Conservation (phyloP, 192 early-diverging fungal genomes). For the Mortierella claussenii region DNA sequence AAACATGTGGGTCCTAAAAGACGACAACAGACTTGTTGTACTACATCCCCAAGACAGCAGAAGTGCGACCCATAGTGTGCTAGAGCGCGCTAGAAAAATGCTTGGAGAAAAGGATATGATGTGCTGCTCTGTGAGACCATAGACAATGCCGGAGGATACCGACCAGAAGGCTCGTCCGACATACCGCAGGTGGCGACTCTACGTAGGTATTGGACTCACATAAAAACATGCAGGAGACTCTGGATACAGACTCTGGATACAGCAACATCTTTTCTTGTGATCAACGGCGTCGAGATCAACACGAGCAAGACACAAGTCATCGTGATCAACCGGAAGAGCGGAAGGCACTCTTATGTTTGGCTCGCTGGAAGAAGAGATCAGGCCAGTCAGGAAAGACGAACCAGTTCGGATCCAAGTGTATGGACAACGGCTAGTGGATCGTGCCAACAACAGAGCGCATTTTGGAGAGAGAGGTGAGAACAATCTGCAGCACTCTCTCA, state of each 20-base stretch:
- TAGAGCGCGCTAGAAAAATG: too few relatives aligned
- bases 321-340: neutral
- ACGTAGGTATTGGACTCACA: conserved; percentile 1
- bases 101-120: too few relatives aligned
- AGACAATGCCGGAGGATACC: too few relatives aligned
- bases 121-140: too few relatives aligned
- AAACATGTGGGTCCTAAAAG: too few relatives aligned
- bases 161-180: too few relatives aligned
- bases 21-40: too few relatives aligned
- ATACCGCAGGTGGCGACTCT: too few relatives aligned
- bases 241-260: too few relatives aligned
- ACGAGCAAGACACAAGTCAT: conserved; percentile 13
- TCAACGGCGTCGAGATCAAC: conserved; percentile 23
- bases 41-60: too few relatives aligned
- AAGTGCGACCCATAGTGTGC: too few relatives aligned
- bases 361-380: neutral
- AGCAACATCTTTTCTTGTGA: conserved; percentile 12
- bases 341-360: conserved; percentile 3
- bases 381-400: conserved; percentile 5
- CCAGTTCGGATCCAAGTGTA: conserved; percentile 11
- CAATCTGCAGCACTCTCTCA: conserved; percentile 9
- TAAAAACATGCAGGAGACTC: conserved; percentile 6
- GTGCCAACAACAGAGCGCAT: neutral
- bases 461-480: conserved; percentile 3
- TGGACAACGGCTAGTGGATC: conserved; percentile 9